Evolutionary conservation across 208 protist species (phyloP).

Genomic region (Acanthamoeba culbertsoni): DNA sequence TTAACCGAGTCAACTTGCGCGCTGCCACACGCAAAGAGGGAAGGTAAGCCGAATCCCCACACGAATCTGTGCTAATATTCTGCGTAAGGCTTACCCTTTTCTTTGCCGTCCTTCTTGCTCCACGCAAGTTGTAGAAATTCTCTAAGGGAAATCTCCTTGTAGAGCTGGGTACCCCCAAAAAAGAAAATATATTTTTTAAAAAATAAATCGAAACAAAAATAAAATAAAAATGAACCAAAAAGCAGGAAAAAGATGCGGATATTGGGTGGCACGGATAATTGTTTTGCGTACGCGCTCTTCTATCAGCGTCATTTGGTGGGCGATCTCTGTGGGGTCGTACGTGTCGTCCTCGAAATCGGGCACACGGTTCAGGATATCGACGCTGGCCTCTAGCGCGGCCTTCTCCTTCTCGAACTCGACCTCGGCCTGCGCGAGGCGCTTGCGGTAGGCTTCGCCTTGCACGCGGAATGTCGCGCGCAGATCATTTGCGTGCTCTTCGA

Average conservation of each 20-base stretch:
- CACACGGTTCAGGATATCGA: not conserved
- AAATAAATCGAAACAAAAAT: not conserved
- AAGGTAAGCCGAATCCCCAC: not conserved
- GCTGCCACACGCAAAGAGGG: too few species aligned
- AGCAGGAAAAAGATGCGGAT: too few species aligned
- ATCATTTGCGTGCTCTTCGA: not conserved
- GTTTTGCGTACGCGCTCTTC: not conserved
- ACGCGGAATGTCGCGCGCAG: not conserved
- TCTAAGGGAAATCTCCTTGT: constrained; percentile 3
- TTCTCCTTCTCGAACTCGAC: not conserved
- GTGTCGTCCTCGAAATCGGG: not conserved
- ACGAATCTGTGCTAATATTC: not conserved
- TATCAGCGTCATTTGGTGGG: not conserved
- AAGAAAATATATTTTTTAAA: too few species aligned
- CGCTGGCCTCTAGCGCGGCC: not conserved
- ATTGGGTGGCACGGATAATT: not conserved
- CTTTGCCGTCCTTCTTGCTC: constrained; percentile 51
- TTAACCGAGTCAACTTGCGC: not conserved
- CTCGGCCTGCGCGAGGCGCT: not conserved
- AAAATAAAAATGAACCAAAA: not conserved
- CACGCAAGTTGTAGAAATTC: constrained; percentile 28
- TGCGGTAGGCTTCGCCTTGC: not conserved
- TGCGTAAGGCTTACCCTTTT: not conserved
- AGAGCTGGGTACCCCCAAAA: not conserved
- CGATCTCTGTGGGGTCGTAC: not conserved